A percentile compares a stretch with the other conserved stretches of the same genome.
phyloP scores from a whole-genome alignment of 2,329 filamentous ascomycete species.

The Fragosphaeria purpurea region DNA sequence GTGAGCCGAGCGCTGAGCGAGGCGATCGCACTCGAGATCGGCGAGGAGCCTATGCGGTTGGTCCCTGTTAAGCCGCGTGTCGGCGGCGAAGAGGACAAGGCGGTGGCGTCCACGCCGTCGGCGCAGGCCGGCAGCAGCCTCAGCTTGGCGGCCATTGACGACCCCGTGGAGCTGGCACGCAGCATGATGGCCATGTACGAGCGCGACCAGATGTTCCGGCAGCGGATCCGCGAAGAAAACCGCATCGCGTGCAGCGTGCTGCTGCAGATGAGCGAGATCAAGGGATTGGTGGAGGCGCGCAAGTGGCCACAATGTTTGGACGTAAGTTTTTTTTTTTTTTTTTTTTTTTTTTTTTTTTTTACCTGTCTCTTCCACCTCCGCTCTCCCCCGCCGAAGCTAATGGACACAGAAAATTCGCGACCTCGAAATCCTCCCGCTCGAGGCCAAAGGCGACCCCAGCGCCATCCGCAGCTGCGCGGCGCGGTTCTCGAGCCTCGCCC shows the following conservation, averaged over 20 bases:
- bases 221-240: conserved; percentile 47
- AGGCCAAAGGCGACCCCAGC: conserved; percentile 63
- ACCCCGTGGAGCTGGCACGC: conserved; percentile 48
- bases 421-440: conserved; percentile 71
- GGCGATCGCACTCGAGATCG: conserved; percentile 75
- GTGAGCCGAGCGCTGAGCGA: conserved; percentile 86
- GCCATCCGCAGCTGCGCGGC: conserved; percentile 71
- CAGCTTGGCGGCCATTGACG: conserved; percentile 49
- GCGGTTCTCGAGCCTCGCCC: conserved; percentile 67
- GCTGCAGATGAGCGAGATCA: conserved; percentile 52
- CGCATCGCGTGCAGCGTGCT: conserved; percentile 46
- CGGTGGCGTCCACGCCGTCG: conserved; percentile 47
- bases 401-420: conserved; percentile 50
- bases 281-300: conserved; percentile 41
- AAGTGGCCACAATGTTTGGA: conserved; percentile 50
- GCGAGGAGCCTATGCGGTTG: conserved; percentile 67
- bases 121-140: conserved; percentile 46
- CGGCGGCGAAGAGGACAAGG: conserved; percentile 26
- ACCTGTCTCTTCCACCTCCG: not conserved
- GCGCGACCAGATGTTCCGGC: conserved; percentile 50
- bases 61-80: conserved; percentile 68
- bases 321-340: conserved; percentile 32
- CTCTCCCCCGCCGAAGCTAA: not conserved
- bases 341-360: not conserved
- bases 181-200: conserved; percentile 57